Base-by-base conservation (phyloP, 2,329 filamentous ascomycete genomes). In the Fusarium solani-melongenae region DNA sequence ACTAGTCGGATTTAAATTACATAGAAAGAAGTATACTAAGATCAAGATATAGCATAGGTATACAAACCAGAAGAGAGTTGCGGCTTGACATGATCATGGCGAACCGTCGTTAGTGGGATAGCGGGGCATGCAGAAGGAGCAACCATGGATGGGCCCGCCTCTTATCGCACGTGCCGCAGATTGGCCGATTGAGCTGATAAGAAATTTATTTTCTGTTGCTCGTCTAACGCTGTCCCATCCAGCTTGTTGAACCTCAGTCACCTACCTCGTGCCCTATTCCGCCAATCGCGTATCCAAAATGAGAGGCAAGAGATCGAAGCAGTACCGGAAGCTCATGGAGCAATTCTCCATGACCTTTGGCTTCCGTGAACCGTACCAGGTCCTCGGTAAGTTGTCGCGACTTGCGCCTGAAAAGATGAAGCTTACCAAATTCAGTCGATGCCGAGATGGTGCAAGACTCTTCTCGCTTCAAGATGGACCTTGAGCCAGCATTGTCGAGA, bases 301-400 rank as follows among this genome's bases (percentile, higher is more conserved):
- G 83, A 86, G 86, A 78, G 86, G 86, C 62, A 88, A 88, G 80
- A 82, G 87, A 15, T 86, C 85, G 24, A 88, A 88, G 74, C 86
- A 88, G 76, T 89, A 89, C 77, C 86, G 87, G 77, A 98, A 98
- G 91, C 91, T 98, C 79, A 97, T 99, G 92, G 92, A 94, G 84
- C 92, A 96, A 81, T 98, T 95, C 88, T 91, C 92, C 80, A 89
- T 96, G 82, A 92, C 91, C 69, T 98, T 97, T 81, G 92, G 93
- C 69, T 98, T 98, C 83, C 94, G 95, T 76, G 93, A 96, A 84
- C 95, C 96, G 12, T 98, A 98, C 84, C 96, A 98, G 85, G 92
- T 97, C 60, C 86, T 98, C 49, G 87, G 91, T 92, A 85, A 66
- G 85, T 79, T 67, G 20, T 49, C 22, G 27, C 49, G 62, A 64